Evolutionary conservation across 441 rosid species (phyloP), one percentile per base, ranked within the genome.

Genomic region (Sinapis alba): DNA sequence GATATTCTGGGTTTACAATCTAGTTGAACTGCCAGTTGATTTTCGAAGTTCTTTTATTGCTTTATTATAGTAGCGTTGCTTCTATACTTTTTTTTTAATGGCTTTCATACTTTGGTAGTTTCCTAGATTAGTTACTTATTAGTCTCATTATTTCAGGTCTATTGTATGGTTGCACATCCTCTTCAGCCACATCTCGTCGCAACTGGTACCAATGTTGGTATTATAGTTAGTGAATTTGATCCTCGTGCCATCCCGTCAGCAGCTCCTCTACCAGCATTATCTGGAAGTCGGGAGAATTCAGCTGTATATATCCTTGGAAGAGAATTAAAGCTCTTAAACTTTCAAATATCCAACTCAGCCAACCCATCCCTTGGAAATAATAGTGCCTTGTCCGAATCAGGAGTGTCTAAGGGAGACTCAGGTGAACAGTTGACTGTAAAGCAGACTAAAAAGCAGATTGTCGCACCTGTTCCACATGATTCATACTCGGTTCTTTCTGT

Each of bases 131-230:
- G 78, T 75, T 72, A 56, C 78, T 78, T 54, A 23, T 53, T 68
- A 64, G 41, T 77, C 79, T 69, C 61, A 73, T 18, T 64, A 82
- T 71, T 79, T 82, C 86, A 96, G 99, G 98, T 93, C 68, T 93
- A 90, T 82, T 93, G 98, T 76, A 96, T 96, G 98, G 97, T 88
- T 77, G 97, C 97, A 70, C 99, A 96, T 87, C 86, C 96, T 74
- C 84, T 96, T 61, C 99, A 93, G 86, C 98, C 99, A 69, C 98
- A 96, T 82, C 97, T 96, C 63, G 98, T 96, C 66, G 99, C 94
- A 67, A 86, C 97, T 71, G 99, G 99, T 75, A 93, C 98, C 78
- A 96, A 90, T 81, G 80, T 91, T 78, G 99, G 99, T 83, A 85
- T 96, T 77, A 91, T 96, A 80, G 79, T 96, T 78, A 87, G 97